phyloP scores from a whole-genome alignment of 2,329 filamentous ascomycete species.

The Talaromyces sp. region DNA sequence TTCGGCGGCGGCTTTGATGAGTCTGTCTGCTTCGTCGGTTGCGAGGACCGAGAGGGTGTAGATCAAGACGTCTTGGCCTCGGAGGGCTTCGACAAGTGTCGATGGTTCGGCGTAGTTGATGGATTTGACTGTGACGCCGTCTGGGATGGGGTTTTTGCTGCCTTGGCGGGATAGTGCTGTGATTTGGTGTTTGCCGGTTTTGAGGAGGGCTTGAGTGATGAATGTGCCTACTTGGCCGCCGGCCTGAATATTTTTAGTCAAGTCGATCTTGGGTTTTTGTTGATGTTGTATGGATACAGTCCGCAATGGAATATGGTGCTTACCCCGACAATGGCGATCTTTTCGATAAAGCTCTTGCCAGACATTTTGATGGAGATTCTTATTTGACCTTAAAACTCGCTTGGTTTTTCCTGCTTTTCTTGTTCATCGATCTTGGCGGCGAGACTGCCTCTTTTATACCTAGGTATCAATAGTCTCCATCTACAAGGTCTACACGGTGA shows the following conservation, averaged over 20 bases:
- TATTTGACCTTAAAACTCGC: too few species aligned
- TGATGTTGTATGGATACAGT: too few species aligned
- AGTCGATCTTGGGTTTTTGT: too few species aligned
- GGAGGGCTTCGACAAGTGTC: slow-evolving; percentile 47
- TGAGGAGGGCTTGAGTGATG: slow-evolving; percentile 17
- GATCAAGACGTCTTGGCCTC: slow-evolving; percentile 53
- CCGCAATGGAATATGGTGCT: slow-evolving; percentile 1
- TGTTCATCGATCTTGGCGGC: neutral
- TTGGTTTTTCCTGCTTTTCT: neutral
- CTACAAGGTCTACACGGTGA: neutral
- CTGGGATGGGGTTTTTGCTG: slow-evolving; percentile 4
- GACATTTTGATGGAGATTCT: neutral
- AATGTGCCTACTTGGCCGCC: slow-evolving; percentile 30
- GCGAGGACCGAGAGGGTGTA: slow-evolving; percentile 49
- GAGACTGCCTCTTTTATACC: neutral
- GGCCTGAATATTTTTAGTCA: slow-evolving; percentile 23
- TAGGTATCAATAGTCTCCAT: neutral
- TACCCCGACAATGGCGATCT: slow-evolving; percentile 39
- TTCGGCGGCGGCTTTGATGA: slow-evolving; percentile 52
- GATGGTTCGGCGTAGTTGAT: slow-evolving; percentile 19
- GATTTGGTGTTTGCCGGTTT: slow-evolving; percentile 4
- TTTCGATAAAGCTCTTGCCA: slow-evolving; percentile 28
- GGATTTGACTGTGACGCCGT: neutral
- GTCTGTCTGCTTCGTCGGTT: slow-evolving; percentile 38
- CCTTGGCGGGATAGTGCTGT: slow-evolving; percentile 6